Base-by-base conservation (phyloP, 768 basidiomycete species). In the Lyophyllum atratum region DNA sequence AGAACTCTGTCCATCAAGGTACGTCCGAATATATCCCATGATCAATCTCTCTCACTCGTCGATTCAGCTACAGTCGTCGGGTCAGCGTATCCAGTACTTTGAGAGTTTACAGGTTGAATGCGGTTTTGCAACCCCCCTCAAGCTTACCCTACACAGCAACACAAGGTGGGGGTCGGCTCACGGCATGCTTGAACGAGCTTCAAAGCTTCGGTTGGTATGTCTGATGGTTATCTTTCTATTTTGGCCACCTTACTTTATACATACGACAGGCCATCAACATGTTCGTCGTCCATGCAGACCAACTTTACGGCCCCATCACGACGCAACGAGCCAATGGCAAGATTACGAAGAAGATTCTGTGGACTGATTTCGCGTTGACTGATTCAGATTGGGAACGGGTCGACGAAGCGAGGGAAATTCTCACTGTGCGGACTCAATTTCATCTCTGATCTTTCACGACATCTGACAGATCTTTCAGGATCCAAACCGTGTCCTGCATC, bases 1-100 rank as follows among this genome's bases (percentile, higher is more conserved):
- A 28, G 12, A 48, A 63, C 9, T 8, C 43, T 31, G 31, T 34
- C 24, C 67, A 65, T 72, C 60, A 73, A 73, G 69, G 58, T 39
- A 37, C 22, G 39, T 54, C 12, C 44, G 48, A 12, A 14, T 14
- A 7, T 37, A 21, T 52, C 24, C 34, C 29, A 52, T 53, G 14
- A 31, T 22, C n/a, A 24, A 47, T 48, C 31, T 49, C 8, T 29
- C 37, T 56, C 1, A 59, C 59, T 11, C 40, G 51, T 19, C 45
- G 48, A 2, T n/a, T n/a, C n/a, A 24, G 54, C n/a, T 21, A n/a
- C 47, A 25, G 42, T 47, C n/a, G 40, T 54, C 43, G 37, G 24
- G 64, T 3, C 65, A 65, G 25, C 28, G 59, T 5, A 69, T 68
- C 7, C 44, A 64, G 21, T 58, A 64, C 22, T 70, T 70, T 31